Evolutionary conservation across 2,329 filamentous ascomycete species (phyloP), one percentile per base, ranked within the genome.

Genomic region (Colletotrichum musae): DNA sequence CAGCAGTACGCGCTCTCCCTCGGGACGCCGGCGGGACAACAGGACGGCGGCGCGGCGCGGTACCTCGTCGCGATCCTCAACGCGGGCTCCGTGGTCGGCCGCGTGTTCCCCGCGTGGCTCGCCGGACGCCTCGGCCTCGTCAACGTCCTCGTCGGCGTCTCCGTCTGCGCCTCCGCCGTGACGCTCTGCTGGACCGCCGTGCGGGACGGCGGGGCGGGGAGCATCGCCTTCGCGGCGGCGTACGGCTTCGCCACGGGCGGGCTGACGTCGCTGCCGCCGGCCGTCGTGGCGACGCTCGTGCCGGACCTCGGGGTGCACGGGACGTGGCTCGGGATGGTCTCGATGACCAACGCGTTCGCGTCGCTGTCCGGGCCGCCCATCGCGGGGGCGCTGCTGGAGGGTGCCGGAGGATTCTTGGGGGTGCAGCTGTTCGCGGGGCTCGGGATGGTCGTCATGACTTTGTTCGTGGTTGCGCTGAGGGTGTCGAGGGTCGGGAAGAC

Each of bases 51-150:
- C 13, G 72, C 85, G 5, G 80, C 80, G 1, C 76, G 79, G 16
- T 87, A 88, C 68, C 78, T 88, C 26, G 76, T 88, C 5, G 77
- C 86, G 2, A 83, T 88, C 54, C 80, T 87, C 58, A 88, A 88
- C 74, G 85, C 82, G 1, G 81, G 83, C 0, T 85, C 84, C 0
- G 78, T 86, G 7, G 78, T 85, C 7, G 86, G 87, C 0, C 82
- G 87, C 6, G 77, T 87, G 1, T 73, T 86, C 0, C 85, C 84
- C 0, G 82, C 82, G 4, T 78, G 83, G 7, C 68, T 87, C 5
- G 84, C 83, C 0, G 80, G 82, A 58, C 75, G 74, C 32, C 68
- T 83, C 45, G 84, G 84, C 1, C 76, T 81, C 2, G 71, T 86
- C 15, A 80, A 84, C 62, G 79, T 80, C 1, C 79, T 82, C 69